Evolutionary conservation across 768 basidiomycete genomes (phyloP).

Genomic region (Sutorius australiensis): DNA sequence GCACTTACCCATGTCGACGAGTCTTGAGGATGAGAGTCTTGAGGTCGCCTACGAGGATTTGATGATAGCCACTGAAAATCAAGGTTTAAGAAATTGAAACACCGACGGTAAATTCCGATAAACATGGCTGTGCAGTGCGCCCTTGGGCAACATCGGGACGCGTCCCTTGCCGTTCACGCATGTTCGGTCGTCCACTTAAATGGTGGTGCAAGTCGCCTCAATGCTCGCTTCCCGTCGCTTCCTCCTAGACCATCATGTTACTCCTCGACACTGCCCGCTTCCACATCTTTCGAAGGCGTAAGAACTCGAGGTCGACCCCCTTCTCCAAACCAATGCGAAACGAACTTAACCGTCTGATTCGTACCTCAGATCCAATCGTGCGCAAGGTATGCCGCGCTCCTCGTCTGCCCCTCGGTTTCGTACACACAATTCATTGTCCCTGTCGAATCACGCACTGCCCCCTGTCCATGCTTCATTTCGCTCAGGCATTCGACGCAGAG

Average conservation of each 20-base stretch:
- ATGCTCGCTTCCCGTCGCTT: conserved; percentile 26
- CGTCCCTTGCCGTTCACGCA: conserved; percentile 18
- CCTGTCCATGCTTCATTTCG: conserved; percentile 5
- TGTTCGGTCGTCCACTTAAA: conserved; percentile 21
- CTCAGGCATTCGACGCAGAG: conserved; percentile 75
- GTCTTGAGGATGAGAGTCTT: conserved; percentile 60
- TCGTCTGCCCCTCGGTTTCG: conserved; percentile 36
- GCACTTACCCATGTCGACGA: conserved; percentile 70
- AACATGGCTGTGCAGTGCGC: conserved; percentile 21
- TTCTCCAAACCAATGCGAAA: conserved; percentile 54
- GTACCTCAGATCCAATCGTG: conserved; percentile 48
- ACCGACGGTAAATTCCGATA: conserved; percentile 26
- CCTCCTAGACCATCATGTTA: conserved; percentile 15
- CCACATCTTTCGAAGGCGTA: conserved; percentile 39
- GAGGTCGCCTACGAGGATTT: conserved; percentile 34
- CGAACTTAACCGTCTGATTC: conserved; percentile 66
- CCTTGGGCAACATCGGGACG: conserved; percentile 5
- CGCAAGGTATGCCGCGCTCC: conserved; percentile 48
- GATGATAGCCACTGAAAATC: conserved; percentile 48
- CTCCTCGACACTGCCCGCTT: conserved; percentile 34
- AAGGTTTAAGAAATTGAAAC: conserved; percentile 34
- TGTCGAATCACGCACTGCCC: conserved; percentile 10
- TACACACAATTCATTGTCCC: conserved; percentile 25
- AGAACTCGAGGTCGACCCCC: conserved; percentile 37
- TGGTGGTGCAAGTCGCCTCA: conserved; percentile 12